phyloP scores from a whole-genome alignment of 768 basidiomycete species.

The Chalciporus sphaerocephalus region DNA sequence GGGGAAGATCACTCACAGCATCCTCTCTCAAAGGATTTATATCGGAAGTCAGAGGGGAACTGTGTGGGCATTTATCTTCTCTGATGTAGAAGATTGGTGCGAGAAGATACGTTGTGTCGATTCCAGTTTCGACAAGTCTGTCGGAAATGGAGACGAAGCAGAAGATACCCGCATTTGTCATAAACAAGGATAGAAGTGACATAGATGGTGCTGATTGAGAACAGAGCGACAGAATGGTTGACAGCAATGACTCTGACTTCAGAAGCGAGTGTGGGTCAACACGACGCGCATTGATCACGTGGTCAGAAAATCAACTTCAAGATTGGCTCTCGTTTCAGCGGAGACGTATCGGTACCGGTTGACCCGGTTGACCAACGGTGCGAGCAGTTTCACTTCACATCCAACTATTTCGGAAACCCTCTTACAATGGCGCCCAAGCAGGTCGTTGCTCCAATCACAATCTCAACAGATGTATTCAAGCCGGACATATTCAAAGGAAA shows the following conservation, averaged over 20 bases:
- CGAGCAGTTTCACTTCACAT: not conserved
- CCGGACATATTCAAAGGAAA: constrained; percentile 84
- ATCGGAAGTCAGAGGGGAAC: not conserved
- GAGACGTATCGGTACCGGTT: not conserved
- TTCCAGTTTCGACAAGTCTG: constrained; percentile 23
- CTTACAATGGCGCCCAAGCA: constrained; percentile 38
- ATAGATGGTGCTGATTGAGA: constrained; percentile 1
- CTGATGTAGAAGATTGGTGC: not conserved
- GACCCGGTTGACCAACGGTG: not conserved
- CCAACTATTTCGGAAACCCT: not conserved
- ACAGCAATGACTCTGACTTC: not conserved
- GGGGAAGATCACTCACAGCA: constrained; percentile 5
- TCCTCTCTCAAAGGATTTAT: not conserved
- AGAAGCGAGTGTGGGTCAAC: too few relatives aligned
- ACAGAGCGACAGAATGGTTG: not conserved
- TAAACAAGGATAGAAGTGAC: constrained; percentile 23
- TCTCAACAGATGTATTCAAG: constrained; percentile 67
- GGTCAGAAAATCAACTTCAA: constrained; percentile 21
- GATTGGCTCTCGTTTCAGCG: not conserved
- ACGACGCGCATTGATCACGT: constrained; percentile 20
- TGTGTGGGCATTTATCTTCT: not conserved
- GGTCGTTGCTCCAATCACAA: constrained; percentile 43
- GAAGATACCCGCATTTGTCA: constrained; percentile 23
- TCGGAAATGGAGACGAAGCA: constrained; percentile 26
- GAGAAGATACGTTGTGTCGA: constrained; percentile 5